These are phyloP conservation scores for Candida maesae DNA, from an alignment of 805 yeast genomes.

Conservation along the genomic window DNA sequence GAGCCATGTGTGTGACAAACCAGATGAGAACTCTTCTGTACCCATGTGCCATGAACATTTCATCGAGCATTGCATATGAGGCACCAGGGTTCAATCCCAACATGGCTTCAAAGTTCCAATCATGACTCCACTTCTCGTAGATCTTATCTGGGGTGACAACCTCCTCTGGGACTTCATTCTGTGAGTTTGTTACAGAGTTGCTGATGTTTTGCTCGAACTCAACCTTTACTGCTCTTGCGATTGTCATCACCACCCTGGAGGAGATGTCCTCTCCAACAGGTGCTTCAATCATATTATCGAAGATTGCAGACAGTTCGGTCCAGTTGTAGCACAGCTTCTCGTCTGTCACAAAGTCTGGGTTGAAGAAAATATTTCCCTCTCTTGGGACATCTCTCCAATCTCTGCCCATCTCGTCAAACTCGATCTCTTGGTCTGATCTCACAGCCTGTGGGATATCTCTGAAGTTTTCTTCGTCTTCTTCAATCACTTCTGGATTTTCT, in stretches of 20 bases:
- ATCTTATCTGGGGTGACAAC: conserved; percentile 46
- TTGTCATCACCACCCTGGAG: conserved; percentile 41
- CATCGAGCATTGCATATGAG: conserved; percentile 58
- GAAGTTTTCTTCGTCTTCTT: conserved; percentile 11
- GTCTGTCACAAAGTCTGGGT: conserved; percentile 16
- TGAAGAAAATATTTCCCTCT: conserved; percentile 44
- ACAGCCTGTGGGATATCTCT: conserved; percentile 30
- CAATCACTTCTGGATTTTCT: conserved; percentile 12
- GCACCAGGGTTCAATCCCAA: conserved; percentile 48
- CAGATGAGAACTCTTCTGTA: conserved; percentile 60
- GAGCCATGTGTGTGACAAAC: conserved; percentile 60
- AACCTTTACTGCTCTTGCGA: conserved; percentile 49
- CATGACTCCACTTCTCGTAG: conserved; percentile 42
- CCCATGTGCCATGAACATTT: conserved; percentile 66
- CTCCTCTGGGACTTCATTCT: conserved; percentile 27
- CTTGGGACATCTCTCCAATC: conserved; percentile 76
- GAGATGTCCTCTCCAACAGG: conserved; percentile 30
- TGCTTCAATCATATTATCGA: conserved; percentile 27
- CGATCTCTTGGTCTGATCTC: conserved; percentile 35
- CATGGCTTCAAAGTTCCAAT: conserved; percentile 47
- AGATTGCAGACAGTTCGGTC: conserved; percentile 22
- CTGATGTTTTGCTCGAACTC: conserved; percentile 35
- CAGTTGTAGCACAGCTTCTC: conserved; percentile 18
- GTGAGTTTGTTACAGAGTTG: conserved; percentile 22
- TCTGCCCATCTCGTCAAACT: conserved; percentile 55